Percentiles rank a stretch among this genome's conserved stretches.
phyloP scores from a whole-genome alignment of 2,329 filamentous ascomycete species.

The Plectosphaerella plurivora region DNA sequence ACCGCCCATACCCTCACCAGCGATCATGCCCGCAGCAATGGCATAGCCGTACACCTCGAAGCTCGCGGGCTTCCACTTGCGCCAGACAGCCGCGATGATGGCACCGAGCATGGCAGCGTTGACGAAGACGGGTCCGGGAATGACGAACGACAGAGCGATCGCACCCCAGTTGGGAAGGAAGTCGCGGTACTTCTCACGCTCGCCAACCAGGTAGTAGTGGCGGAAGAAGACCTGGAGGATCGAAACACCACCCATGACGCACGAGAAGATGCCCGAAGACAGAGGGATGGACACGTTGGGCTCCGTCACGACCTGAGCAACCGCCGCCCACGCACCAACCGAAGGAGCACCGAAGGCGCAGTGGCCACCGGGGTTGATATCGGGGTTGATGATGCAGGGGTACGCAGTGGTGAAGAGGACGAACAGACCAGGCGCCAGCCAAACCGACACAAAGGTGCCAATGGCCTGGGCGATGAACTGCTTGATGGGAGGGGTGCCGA shows the following conservation, averaged over 20 bases:
- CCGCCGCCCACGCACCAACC: conserved; percentile 56
- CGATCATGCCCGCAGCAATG: conserved; percentile 56
- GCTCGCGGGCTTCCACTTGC: conserved; percentile 42
- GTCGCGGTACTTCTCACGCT: conserved; percentile 46
- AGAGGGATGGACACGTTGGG: conserved; percentile 50
- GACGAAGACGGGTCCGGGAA: conserved; percentile 52
- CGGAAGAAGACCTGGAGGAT: conserved; percentile 47
- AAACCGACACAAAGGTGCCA: conserved; percentile 53
- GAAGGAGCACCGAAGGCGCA: conserved; percentile 55
- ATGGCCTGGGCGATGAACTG: conserved; percentile 57
- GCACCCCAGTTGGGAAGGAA: conserved; percentile 62
- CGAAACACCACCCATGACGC: conserved; percentile 48
- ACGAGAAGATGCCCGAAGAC: conserved; percentile 52
- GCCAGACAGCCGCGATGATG: conserved; percentile 47
- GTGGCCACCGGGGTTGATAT: conserved; percentile 22
- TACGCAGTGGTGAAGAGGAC: conserved; percentile 58
- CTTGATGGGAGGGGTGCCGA: conserved; percentile 53
- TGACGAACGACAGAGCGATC: conserved; percentile 53
- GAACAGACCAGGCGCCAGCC: conserved; percentile 58
- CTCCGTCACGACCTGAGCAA: conserved; percentile 55
- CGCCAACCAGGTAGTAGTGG: conserved; percentile 49
- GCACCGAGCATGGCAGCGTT: conserved; percentile 56
- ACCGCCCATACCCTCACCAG: conserved; percentile 59
- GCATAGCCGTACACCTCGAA: conserved; percentile 59
- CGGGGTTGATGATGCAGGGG: conserved; percentile 51